Conservation (phyloP, 2,329 filamentous ascomycete species). For the Fusarium sp. region DNA sequence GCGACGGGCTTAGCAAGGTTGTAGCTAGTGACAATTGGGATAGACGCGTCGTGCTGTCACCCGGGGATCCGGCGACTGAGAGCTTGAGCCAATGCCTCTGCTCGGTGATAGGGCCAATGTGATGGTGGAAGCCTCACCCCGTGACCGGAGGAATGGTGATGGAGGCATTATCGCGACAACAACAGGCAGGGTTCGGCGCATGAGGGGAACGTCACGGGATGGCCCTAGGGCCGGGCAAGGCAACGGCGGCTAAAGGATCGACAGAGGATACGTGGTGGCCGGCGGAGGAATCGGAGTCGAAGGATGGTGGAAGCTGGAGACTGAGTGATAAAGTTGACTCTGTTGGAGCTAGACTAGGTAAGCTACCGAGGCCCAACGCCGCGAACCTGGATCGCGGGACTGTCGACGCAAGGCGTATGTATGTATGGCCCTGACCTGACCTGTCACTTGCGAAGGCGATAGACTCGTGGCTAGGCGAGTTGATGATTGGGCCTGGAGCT, state of each 20-base stretch:
- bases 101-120: neutral
- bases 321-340: neutral
- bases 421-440: neutral
- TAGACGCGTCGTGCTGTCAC: constrained; percentile 7
- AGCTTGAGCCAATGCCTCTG: neutral
- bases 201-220: constrained; percentile 40
- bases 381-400: constrained; percentile 13
- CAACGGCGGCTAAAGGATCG: constrained; percentile 30
- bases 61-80: constrained; percentile 20
- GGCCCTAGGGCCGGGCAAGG: neutral
- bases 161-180: neutral
- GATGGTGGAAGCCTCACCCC: neutral
- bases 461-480: neutral
- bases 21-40: constrained; percentile 16
- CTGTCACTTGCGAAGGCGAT: neutral
- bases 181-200: constrained; percentile 30
- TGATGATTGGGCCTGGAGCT: constrained; percentile 5
- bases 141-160: neutral
- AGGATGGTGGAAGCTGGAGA: neutral
- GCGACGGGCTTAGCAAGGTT: constrained; percentile 19
- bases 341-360: neutral
- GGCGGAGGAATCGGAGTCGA: no score
- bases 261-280: neutral
- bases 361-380: neutral
- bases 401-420: neutral